phyloP scores from a whole-genome alignment of 139 green algal species.

The Chlamydomonas sphaeroides region DNA sequence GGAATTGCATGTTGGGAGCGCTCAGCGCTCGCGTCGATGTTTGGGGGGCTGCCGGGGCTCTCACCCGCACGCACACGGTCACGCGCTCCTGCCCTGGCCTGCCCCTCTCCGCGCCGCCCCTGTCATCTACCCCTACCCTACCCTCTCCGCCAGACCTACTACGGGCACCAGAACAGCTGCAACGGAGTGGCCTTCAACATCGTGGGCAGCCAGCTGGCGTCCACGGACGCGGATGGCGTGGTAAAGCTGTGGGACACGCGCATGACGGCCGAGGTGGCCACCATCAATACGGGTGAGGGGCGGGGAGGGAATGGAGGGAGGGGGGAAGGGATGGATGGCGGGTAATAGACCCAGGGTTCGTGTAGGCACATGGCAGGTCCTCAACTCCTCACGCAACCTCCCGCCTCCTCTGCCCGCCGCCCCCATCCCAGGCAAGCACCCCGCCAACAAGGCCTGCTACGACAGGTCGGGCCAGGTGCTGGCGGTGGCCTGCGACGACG shows the following conservation, averaged over 20 bases:
- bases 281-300: conserved; percentile 43
- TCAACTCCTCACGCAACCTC: not conserved
- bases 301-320: not conserved
- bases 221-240: conserved; percentile 80
- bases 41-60: too few relatives aligned
- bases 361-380: not conserved
- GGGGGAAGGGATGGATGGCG: not conserved
- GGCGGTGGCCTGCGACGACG: conserved; percentile 77
- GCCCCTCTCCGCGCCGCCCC: too few relatives aligned
- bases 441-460: conserved; percentile 77
- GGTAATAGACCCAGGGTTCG: too few relatives aligned
- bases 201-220: conserved; percentile 60
- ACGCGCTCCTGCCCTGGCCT: not conserved
- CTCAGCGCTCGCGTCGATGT: too few relatives aligned
- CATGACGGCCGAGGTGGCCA: conserved; percentile 82
- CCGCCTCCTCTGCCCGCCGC: not conserved
- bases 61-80: too few relatives aligned
- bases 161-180: conserved; percentile 84
- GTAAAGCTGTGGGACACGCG: conserved; percentile 89
- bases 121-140: too few relatives aligned
- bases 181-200: conserved; percentile 76
- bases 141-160: conserved; percentile 70
- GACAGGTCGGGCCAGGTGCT: conserved; percentile 72
- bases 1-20: too few relatives aligned
- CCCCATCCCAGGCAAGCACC: conserved; percentile 55